Evolutionary conservation across 2,329 filamentous ascomycete genomes (phyloP), one percentile per base, ranked within the genome.

Genomic region (Rhynchosporium graminicola): DNA sequence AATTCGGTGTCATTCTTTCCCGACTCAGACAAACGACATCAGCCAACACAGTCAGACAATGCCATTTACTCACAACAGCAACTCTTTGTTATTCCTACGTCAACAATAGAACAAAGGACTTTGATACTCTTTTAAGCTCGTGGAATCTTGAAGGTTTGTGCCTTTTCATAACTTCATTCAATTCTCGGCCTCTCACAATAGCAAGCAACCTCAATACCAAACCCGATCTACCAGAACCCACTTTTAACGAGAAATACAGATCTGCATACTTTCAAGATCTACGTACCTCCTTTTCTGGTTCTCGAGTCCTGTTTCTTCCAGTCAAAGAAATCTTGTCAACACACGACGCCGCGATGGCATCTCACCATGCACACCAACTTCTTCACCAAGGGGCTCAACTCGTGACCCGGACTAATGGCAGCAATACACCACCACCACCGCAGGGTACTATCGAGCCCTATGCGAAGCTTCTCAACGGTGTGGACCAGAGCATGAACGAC

Each of bases 401-500:
- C 36, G 15, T 43, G 26, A 8, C 47, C 33, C 46, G 57, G 12
- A 15, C 47, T n/a, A 33, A 56, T 40, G 40, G 43, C 46, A 46
- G 46, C 5, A 40, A 50, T 28, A 20, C 52, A 15, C 28, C 13
- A 5, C 28, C 13, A 5, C 33, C 43, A 52, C 70, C 79, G 28
- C 77, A 75, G 47, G 77, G 79, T 26, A 83, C 82, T 26, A 82
- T 87, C 63, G 79, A 81, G 13, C 81, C 82, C 20, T 88, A 80
- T 72, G 78, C 81, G 68, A 81, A 80, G 38, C 79, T 78, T 52
- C 79, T 88, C 64, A 82, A 81, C 69, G 86, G 86, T 60, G 85
- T 88, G 66, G 82, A 86, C 69, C 84, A 87, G 71, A 68, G 76
- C 1, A 76, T 81, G 67, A 87, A 88, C 72, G 73, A 84, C 67